Conservation (phyloP, 1,139 yeast genomes). For the Zygoascus meyerae region DNA sequence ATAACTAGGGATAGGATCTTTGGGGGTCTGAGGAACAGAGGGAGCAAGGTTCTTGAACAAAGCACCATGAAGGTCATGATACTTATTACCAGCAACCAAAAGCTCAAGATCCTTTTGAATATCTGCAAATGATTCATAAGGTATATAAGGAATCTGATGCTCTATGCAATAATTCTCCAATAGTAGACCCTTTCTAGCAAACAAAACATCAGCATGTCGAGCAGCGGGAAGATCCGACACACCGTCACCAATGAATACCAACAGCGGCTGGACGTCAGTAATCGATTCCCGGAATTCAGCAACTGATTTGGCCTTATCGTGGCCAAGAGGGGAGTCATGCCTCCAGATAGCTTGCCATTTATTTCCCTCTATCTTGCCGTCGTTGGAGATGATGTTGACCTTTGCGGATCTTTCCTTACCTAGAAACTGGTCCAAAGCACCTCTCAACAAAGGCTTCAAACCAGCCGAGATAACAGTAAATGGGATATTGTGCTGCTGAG, state of each 20-base stretch:
- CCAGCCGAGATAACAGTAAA: slow-evolving; percentile 65
- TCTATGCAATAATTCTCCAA: slow-evolving; percentile 39
- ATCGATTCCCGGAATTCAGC: slow-evolving; percentile 39
- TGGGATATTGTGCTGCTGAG: slow-evolving; percentile 47
- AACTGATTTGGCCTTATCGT: slow-evolving; percentile 58
- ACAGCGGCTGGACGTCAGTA: slow-evolving; percentile 30
- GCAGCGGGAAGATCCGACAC: slow-evolving; percentile 44
- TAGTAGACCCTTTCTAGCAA: slow-evolving; percentile 40
- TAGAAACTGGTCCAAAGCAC: slow-evolving; percentile 52
- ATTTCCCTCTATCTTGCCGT: slow-evolving; percentile 43
- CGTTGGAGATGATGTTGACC: slow-evolving; percentile 58
- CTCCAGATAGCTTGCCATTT: slow-evolving; percentile 56
- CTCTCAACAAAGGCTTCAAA: slow-evolving; percentile 55
- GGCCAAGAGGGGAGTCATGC: slow-evolving; percentile 59
- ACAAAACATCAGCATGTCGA: slow-evolving; percentile 40
- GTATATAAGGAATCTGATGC: slow-evolving; percentile 38
- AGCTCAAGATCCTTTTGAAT: slow-evolving; percentile 34
- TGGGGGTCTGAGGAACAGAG: slow-evolving; percentile 9
- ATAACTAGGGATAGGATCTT: slow-evolving; percentile 6
- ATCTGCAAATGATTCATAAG: slow-evolving; percentile 39
- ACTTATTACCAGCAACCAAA: slow-evolving; percentile 30
- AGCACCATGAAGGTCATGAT: slow-evolving; percentile 25
- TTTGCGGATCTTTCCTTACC: slow-evolving; percentile 50
- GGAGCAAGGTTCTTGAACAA: slow-evolving; percentile 4
- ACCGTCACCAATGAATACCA: slow-evolving; percentile 42